Evolutionary conservation across 352 stramenopile genomes (phyloP).

Genomic region (Phytophthora citricola): DNA sequence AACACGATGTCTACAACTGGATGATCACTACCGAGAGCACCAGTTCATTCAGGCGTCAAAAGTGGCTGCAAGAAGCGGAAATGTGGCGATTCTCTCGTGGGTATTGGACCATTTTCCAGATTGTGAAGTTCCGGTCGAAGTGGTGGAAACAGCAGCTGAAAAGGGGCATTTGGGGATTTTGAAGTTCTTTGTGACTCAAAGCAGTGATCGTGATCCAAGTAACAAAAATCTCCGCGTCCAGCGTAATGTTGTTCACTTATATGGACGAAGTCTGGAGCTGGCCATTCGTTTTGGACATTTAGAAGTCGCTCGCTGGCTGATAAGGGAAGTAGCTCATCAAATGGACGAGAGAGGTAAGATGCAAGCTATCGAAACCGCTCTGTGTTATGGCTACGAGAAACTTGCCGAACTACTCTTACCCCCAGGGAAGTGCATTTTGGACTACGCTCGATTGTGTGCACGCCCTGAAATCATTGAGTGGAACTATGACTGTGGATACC

Average conservation of each 20-base stretch:
- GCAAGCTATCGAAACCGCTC: background rate
- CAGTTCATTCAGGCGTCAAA: background rate
- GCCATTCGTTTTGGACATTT: background rate
- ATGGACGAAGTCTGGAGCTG: background rate
- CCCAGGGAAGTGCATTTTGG: background rate
- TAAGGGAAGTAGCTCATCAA: background rate
- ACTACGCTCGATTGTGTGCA: background rate
- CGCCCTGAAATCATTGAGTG: background rate
- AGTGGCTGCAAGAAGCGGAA: background rate
- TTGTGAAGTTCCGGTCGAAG: background rate
- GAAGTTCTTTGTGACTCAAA: background rate
- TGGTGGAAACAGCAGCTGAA: background rate
- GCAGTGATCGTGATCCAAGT: background rate
- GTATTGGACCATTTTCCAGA: background rate
- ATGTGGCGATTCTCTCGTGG: background rate
- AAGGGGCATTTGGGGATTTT: background rate
- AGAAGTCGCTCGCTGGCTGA: background rate
- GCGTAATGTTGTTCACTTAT: background rate
- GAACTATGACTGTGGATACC: background rate
- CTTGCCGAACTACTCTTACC: background rate
- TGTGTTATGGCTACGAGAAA: background rate
- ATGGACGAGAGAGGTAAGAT: background rate
- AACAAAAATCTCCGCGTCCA: too few relatives aligned
- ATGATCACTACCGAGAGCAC: background rate
- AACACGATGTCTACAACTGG: too few relatives aligned